Conservation (phyloP, 2,329 filamentous ascomycete species). For the Diaporthe destruens region DNA sequence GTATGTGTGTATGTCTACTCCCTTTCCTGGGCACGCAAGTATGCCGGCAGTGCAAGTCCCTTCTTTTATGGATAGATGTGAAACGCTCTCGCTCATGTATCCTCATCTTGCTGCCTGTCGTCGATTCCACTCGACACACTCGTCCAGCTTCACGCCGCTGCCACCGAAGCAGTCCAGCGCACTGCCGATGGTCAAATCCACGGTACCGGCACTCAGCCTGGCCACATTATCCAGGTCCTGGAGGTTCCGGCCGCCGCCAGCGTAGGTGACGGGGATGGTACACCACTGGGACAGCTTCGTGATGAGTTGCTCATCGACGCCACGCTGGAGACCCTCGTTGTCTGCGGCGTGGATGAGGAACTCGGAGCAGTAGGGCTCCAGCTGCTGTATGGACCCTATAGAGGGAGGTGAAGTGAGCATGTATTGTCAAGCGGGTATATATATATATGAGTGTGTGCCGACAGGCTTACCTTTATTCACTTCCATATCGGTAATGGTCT, state of each 20-base stretch:
- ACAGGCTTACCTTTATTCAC: constrained; percentile 80
- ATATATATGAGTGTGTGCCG: no score
- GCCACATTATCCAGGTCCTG: constrained; percentile 87
- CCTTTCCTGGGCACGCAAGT: not conserved
- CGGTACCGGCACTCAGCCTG: constrained; percentile 79
- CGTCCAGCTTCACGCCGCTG: constrained; percentile 84
- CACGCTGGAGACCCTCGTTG: constrained; percentile 92
- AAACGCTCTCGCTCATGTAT: no score
- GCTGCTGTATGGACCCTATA: constrained; percentile 80
- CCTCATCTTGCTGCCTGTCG: constrained; percentile 51
- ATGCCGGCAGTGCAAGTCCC: not conserved
- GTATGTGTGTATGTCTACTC: not conserved
- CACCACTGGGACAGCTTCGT: constrained; percentile 85
- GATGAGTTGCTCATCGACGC: constrained; percentile 90
- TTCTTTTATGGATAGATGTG: no score
- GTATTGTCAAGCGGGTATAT: not conserved
- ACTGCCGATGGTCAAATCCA: constrained; percentile 96
- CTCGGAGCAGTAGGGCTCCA: constrained; percentile 95
- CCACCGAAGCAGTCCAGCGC: constrained; percentile 97
- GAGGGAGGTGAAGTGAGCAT: not conserved
- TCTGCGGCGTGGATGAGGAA: constrained; percentile 98
- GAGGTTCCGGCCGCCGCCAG: constrained; percentile 88
- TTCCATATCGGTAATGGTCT: constrained; percentile 97
- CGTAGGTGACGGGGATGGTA: constrained; percentile 93
- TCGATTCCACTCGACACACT: constrained; percentile 90